Percentiles rank a stretch among this genome's conserved stretches.
Evolutionary conservation across 352 stramenopile species (phyloP).

Genomic region (Phytophthora melonis): DNA sequence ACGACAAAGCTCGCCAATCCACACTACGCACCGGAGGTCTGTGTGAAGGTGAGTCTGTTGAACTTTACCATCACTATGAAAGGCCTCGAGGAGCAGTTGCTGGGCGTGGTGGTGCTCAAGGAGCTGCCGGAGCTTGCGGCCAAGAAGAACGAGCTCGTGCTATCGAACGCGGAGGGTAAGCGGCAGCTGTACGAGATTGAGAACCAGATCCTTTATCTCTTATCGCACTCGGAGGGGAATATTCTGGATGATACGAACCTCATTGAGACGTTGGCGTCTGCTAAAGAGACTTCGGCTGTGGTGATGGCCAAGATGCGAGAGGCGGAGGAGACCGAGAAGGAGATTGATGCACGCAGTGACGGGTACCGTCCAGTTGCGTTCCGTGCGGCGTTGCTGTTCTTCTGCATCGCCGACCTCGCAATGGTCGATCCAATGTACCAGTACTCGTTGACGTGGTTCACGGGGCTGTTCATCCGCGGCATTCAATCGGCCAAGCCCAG

Average conservation of each 20-base stretch:
- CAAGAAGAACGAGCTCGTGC: constrained; percentile 92
- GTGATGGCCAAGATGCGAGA: constrained; percentile 93
- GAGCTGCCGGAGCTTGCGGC: constrained; percentile 91
- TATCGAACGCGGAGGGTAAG: constrained; percentile 91
- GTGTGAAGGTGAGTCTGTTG: constrained; percentile 92
- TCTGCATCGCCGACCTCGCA: constrained; percentile 91
- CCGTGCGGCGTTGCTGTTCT: constrained; percentile 90
- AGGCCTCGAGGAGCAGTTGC: constrained; percentile 91
- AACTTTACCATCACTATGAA: constrained; percentile 96
- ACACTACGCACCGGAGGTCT: constrained; percentile 93
- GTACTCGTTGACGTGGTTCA: constrained; percentile 95
- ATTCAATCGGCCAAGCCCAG: constrained; percentile 83
- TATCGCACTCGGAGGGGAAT: constrained; percentile 93
- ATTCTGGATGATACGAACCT: constrained; percentile 94
- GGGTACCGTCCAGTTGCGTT: constrained; percentile 91
- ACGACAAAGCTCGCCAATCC: constrained; percentile 94
- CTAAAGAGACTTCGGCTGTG: constrained; percentile 82
- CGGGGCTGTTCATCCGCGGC: constrained; percentile 90
- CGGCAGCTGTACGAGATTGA: constrained; percentile 93
- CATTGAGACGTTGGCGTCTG: constrained; percentile 90
- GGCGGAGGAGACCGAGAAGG: constrained; percentile 90
- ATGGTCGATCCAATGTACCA: constrained; percentile 93
- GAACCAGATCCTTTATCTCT: constrained; percentile 92
- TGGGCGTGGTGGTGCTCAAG: constrained; percentile 90
- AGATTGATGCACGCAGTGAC: constrained; percentile 90